Evolutionary conservation across 352 stramenopile species (phyloP).

Genomic region (Pythium coloratum): DNA sequence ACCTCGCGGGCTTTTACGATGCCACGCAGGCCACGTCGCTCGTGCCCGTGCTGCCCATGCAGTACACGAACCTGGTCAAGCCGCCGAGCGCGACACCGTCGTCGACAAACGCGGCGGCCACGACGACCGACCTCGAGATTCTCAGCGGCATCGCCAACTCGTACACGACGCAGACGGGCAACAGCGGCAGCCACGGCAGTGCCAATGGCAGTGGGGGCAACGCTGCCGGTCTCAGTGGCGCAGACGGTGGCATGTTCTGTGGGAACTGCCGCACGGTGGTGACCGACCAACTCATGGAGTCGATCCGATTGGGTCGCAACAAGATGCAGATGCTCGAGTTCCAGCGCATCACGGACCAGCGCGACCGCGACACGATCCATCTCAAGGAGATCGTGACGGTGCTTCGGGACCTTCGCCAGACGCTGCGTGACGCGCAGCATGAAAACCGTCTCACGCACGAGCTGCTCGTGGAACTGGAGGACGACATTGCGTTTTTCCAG

Average conservation of each 20-base stretch:
- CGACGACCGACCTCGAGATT: slow-evolving; percentile 74
- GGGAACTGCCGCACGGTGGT: slow-evolving; percentile 62
- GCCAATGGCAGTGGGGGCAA: not conserved
- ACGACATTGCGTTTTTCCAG: slow-evolving; percentile 76
- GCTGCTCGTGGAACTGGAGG: slow-evolving; percentile 54
- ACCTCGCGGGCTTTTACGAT: slow-evolving; percentile 71
- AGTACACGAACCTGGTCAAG: slow-evolving; percentile 43
- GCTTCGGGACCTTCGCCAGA: slow-evolving; percentile 48
- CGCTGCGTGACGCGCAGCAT: slow-evolving; percentile 51
- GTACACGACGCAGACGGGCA: slow-evolving; percentile 47
- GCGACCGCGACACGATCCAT: slow-evolving; percentile 65
- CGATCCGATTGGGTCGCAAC: slow-evolving; percentile 63
- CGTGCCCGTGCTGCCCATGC: slow-evolving; percentile 61
- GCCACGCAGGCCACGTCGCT: slow-evolving; percentile 33
- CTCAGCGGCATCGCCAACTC: slow-evolving; percentile 82
- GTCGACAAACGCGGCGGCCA: slow-evolving; percentile 21
- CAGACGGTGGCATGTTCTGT: slow-evolving; percentile 37
- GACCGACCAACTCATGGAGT: slow-evolving; percentile 76
- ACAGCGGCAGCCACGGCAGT: not conserved
- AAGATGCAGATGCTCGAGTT: slow-evolving; percentile 69
- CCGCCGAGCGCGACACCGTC: slow-evolving; percentile 13
- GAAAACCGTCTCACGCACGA: slow-evolving; percentile 53
- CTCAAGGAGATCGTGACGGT: slow-evolving; percentile 59
- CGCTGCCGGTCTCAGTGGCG: not conserved
- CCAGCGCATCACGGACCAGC: slow-evolving; percentile 50